Conservation (phyloP, 345 rosid species). For the Populus pruinosa region DNA sequence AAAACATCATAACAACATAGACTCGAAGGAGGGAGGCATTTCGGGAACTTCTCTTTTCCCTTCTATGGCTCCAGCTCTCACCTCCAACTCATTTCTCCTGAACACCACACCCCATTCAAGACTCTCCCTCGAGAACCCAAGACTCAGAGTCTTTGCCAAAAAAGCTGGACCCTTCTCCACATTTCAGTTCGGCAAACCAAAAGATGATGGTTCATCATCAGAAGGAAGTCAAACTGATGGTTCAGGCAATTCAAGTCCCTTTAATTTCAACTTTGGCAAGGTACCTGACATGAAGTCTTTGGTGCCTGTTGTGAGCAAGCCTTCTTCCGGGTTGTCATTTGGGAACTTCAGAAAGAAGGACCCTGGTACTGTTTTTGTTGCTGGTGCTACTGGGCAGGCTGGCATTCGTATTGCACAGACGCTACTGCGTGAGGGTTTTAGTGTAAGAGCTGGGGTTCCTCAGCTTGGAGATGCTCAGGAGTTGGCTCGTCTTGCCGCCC, state of each 20-base stretch:
- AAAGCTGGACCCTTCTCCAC: slow-evolving; percentile 40
- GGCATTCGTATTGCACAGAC: slow-evolving; percentile 78
- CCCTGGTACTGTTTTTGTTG: slow-evolving; percentile 76
- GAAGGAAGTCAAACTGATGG: slow-evolving; percentile 30
- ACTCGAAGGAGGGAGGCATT: slow-evolving; percentile 24
- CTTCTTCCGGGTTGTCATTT: slow-evolving; percentile 55
- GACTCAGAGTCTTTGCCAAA: slow-evolving; percentile 56
- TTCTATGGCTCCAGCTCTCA: slow-evolving; percentile 55
- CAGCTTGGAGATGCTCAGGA: slow-evolving; percentile 83
- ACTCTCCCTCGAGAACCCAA: slow-evolving; percentile 34
- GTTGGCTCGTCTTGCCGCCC: slow-evolving; percentile 74
- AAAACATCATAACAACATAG: slow-evolving; percentile 12
- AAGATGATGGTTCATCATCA: slow-evolving; percentile 23
- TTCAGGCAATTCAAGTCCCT: slow-evolving; percentile 45
- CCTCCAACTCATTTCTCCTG: slow-evolving; percentile 64
- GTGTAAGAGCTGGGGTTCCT: slow-evolving; percentile 87
- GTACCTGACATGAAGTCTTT: slow-evolving; percentile 55
- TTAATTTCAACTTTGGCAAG: slow-evolving; percentile 59
- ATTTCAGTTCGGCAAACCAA: slow-evolving; percentile 48
- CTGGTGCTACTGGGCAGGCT: slow-evolving; percentile 91
- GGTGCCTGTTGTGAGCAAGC: slow-evolving; percentile 49
- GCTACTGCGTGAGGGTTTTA: slow-evolving; percentile 72
- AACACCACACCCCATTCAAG: slow-evolving; percentile 42
- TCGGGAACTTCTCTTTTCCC: slow-evolving; percentile 14
- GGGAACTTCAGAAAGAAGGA: slow-evolving; percentile 67